Base-by-base conservation (phyloP, 176 grass and related monocot species). In the Pontederia crassipes region DNA sequence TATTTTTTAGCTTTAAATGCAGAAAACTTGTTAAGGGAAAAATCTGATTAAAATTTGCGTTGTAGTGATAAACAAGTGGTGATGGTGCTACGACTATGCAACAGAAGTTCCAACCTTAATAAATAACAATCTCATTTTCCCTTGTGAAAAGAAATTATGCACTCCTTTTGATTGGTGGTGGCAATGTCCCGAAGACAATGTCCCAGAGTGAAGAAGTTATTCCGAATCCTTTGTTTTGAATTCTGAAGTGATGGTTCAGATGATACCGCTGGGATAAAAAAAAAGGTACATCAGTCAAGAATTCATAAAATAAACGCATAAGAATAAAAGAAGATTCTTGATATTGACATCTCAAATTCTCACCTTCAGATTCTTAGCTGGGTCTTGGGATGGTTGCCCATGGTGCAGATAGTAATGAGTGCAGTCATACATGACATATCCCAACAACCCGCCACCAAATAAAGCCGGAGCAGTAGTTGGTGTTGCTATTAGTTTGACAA, bases 361-460 rank as follows among this genome's bases (percentile, higher is more conserved):
- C 50, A 87, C 88, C 90, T 95, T 95, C 53, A 95, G 77, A 76
- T 87, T 57, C 55, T 89, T 90, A 2, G 72, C 83, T 58, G 86
- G 78, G 17, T 87, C 73, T 46, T 55, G 77, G 69, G 86, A 86
- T 79, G 90, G 90, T 54, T 90, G 86, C 17, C 86, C 90, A 69
- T 95, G 90, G 68, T 95, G 90, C 65, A 95, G 57, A 66, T 90
- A 95, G 69, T 95, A 90, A 68, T 87, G 86, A 47, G 83, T 95
- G 72, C 90, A 95, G 70, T 95, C 90, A 65, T 95, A 95, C 64
- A 87, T 84, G 72, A 95, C 83, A 72, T 95, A 95, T 24, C 90
- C 90, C 72, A 95, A 77, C 28, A 95, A 60, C 17, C 86, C 83
- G n/a, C 90, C 90, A 1, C 78, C 86, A 72, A 95, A 90, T 11